A percentile compares a stretch with the other conserved stretches of the same genome.
Conservation (phyloP, 768 basidiomycete species). For the Xerocomellus amylosporus region DNA sequence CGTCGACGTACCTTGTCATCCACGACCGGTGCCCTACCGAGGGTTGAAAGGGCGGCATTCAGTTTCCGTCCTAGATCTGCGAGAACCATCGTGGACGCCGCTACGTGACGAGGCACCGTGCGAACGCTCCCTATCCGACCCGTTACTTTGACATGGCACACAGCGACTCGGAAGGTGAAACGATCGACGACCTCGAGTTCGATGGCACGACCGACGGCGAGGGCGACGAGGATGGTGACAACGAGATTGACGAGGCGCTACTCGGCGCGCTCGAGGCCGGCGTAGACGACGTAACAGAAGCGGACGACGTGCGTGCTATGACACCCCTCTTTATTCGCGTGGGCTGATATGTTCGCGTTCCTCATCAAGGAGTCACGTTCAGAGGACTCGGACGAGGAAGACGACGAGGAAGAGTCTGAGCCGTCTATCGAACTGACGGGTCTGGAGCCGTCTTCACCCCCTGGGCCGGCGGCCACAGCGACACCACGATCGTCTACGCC, state of each 20-base stretch:
- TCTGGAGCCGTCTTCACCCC: constrained; percentile 26
- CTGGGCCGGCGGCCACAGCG: constrained; percentile 27
- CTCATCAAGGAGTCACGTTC: constrained; percentile 50
- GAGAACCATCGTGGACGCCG: constrained; percentile 72
- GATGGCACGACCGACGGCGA: constrained; percentile 44
- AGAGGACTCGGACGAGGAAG: constrained; percentile 60
- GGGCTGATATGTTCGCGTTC: constrained; percentile 6
- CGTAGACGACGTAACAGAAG: constrained; percentile 65
- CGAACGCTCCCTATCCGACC: constrained; percentile 20
- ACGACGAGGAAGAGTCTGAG: constrained; percentile 49
- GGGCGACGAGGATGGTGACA: constrained; percentile 47
- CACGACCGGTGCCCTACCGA: constrained; percentile 80
- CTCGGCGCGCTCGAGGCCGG: constrained; percentile 56
- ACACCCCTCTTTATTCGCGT: background rate
- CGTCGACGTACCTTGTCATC: constrained; percentile 76
- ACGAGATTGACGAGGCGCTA: constrained; percentile 57
- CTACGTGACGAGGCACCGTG: constrained; percentile 20
- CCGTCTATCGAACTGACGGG: constrained; percentile 33
- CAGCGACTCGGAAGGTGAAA: constrained; percentile 65
- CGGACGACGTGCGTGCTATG: constrained; percentile 57
- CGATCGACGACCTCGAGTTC: constrained; percentile 56
- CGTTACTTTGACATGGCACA: constrained; percentile 39
- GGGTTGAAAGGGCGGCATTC: constrained; percentile 88
- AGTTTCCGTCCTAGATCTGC: constrained; percentile 93
- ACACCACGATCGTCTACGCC: constrained; percentile 29